Evolutionary conservation across 495 filamentous ascomycete genomes (phyloP).

Genomic region (Podospora didyma): DNA sequence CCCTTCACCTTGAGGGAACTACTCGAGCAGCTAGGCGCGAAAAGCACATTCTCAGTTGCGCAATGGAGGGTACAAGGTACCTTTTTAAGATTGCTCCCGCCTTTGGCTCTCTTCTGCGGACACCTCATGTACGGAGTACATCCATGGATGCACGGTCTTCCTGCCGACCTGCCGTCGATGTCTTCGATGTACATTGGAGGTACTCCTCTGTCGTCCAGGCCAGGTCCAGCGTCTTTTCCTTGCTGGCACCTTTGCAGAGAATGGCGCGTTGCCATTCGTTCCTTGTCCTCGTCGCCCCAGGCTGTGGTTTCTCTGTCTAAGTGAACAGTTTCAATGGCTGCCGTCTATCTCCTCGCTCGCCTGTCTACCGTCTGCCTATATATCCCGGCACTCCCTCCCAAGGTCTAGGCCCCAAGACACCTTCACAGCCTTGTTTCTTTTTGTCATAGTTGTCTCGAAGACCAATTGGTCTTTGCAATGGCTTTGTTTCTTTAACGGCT

Average conservation of each 20-base stretch:
- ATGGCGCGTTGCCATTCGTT: conserved; percentile 15
- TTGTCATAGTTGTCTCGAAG: conserved; percentile 31
- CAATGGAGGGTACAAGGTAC: conserved; percentile 8
- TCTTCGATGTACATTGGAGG: conserved; percentile 1
- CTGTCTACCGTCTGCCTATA: conserved; percentile 33
- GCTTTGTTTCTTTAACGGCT: conserved; percentile 38
- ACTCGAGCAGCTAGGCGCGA: conserved; percentile 11
- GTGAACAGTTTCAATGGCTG: conserved; percentile 14
- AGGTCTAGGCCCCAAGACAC: conserved; percentile 35
- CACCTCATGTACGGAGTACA: conserved; percentile 8
- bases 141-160: neutral
- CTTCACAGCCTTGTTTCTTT: conserved; percentile 33
- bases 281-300: neutral
- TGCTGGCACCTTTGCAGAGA: conserved; percentile 6
- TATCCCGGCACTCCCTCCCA: conserved; percentile 40
- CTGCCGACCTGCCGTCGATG: neutral
- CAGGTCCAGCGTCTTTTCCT: conserved; percentile 3
- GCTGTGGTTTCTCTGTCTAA: conserved; percentile 4
- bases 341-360: conserved; percentile 9
- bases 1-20: conserved; percentile 9
- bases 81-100: neutral
- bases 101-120: neutral
- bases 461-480: conserved; percentile 35
- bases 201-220: neutral
- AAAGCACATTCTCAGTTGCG: neutral